Percentiles rank a stretch among this genome's conserved stretches.
Evolutionary conservation across 116 monocot species (phyloP).

Genomic region (Papilionanthe hybrid): DNA sequence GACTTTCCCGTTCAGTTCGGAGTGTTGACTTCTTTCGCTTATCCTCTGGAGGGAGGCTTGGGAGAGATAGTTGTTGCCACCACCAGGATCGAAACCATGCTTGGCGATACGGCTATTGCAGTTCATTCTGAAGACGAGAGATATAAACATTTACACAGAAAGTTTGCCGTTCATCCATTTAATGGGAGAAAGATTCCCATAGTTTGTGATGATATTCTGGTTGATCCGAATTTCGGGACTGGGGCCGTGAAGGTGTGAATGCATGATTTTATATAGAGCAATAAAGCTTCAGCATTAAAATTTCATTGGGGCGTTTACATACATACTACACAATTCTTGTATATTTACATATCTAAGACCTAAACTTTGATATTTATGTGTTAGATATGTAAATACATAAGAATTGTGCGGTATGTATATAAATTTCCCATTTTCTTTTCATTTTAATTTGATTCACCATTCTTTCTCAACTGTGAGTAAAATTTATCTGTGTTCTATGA

Average conservation of each 20-base stretch:
- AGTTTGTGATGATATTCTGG: constrained; percentile 72
- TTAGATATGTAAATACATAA: too few relatives aligned
- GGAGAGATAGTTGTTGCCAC: constrained; percentile 94
- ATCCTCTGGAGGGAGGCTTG: constrained; percentile 71
- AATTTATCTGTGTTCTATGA: constrained; percentile 1
- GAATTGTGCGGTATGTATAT: too few relatives aligned
- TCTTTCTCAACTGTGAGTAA: neutral
- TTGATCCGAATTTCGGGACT: constrained; percentile 86
- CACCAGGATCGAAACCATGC: constrained; percentile 95
- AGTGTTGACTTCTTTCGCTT: constrained; percentile 76
- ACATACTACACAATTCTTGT: too few relatives aligned
- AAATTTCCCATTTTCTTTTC: neutral
- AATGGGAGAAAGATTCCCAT: constrained; percentile 81
- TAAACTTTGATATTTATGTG: too few relatives aligned
- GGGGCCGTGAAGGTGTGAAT: constrained; percentile 88
- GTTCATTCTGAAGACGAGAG: constrained; percentile 78
- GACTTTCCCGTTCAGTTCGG: constrained; percentile 67
- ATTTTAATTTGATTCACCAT: neutral
- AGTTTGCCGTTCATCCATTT: constrained; percentile 86
- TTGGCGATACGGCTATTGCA: constrained; percentile 96
- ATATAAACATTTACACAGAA: constrained; percentile 81
- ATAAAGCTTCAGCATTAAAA: neutral
- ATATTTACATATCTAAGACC: too few relatives aligned
- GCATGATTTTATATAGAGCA: neutral
- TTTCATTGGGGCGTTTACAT: too few relatives aligned